Evolutionary conservation across 2,329 filamentous ascomycete species (phyloP), one percentile per base, ranked within the genome.

Genomic region (Cordyceps pruinosa): DNA sequence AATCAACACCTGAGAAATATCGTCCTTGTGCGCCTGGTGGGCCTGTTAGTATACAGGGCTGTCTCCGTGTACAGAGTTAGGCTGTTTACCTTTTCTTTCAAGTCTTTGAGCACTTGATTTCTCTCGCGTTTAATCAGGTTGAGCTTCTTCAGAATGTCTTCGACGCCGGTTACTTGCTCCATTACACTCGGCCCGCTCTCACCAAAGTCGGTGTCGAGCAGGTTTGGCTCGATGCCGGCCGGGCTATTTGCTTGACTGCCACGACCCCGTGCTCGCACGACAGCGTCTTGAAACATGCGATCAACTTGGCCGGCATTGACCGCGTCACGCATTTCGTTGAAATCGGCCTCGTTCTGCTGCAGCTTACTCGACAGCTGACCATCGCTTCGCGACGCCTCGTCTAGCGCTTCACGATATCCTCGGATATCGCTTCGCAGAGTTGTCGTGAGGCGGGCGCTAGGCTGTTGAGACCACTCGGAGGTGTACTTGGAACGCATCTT

Each of bases 401-500:
- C 90, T 50, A 97, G 78, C 0, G 94, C 94, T 58, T 92, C 88
- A 30, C 87, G 84, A 68, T 97, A 97, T 66, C 88, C 93, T 60
- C 88, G 82, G 54, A 97, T 88, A 68, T 99, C 94, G 58, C 85
- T 87, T 56, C 92, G 83, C 50, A 99, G 75, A 0, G 93, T 97
- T 4, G 89, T 86, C 1, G 93, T 99, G 41, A 99, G 80, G 57
- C 90, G 82, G 32, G 89, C 90, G 69, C 93, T 97, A 12, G 94
- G 94, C 67, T 99, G 94, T 66, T 99, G 94, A 19, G 90, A 96
- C 94, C 94, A 99, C 56, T 97, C 93, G 28, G 80, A 82, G 56
- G 93, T 92, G 69, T 97, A 97, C 70, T 99, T 99, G 13, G 91
- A 95, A 47, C 94, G 84, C 94, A 99, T 99, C 77, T 97, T 99